Conservation (phyloP, 768 basidiomycete species). For the Pulveroboletus ravenelii region DNA sequence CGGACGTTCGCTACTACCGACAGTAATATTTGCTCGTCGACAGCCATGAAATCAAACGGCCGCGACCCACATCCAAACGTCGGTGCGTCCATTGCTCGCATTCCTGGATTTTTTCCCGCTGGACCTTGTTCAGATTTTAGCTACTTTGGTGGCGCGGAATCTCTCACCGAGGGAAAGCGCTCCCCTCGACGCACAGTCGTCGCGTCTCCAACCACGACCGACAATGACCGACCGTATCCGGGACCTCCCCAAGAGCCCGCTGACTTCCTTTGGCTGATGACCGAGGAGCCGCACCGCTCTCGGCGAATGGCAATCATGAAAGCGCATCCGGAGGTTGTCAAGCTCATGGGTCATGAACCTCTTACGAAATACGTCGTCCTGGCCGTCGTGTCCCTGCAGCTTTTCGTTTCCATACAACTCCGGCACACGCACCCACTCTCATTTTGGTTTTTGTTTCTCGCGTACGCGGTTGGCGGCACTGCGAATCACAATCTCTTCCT, state of each 20-base stretch:
- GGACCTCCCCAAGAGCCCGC: conserved; percentile 67
- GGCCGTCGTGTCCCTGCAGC: conserved; percentile 72
- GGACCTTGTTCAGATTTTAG: conserved; percentile 55
- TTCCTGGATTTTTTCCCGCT: accelerated
- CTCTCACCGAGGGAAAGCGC: conserved; percentile 51
- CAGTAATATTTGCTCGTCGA: background rate
- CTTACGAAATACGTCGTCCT: conserved; percentile 89
- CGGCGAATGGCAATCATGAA: conserved; percentile 87
- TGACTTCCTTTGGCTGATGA: conserved; percentile 96
- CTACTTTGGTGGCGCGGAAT: conserved; percentile 80
- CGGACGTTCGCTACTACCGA: no score
- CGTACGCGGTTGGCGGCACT: conserved; percentile 89
- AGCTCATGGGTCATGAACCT: conserved; percentile 94
- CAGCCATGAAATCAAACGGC: conserved; percentile 13
- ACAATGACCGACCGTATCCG: conserved; percentile 39
- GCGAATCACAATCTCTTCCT: conserved; percentile 98
- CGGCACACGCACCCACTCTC: conserved; percentile 68
- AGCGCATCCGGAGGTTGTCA: conserved; percentile 91
- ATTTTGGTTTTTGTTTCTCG: conserved; percentile 63
- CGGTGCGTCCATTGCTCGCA: conserved; percentile 13
- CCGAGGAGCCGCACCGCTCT: conserved; percentile 93
- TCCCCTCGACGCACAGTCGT: conserved; percentile 50
- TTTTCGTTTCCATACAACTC: conserved; percentile 58
- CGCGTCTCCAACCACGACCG: conserved; percentile 34
- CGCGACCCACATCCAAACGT: conserved; percentile 1